Percentiles rank a stretch among this genome's conserved stretches.
These are phyloP conservation scores for Thielaviopsis euricoi DNA, from an alignment of 2,329 filamentous ascomycete species.

Conservation along the genomic window DNA sequence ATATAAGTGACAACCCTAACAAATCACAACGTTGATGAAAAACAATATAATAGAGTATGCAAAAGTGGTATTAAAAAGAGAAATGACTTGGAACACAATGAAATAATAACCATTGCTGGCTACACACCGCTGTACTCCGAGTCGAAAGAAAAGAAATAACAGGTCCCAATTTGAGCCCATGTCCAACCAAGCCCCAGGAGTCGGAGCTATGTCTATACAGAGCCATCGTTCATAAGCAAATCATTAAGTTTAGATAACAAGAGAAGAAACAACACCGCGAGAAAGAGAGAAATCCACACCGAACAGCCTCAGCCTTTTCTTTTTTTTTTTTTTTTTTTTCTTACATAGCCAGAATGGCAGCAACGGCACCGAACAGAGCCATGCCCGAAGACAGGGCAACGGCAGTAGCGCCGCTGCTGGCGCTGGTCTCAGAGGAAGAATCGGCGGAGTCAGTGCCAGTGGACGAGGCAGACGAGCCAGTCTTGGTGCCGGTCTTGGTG, in stretches of 20 bases:
- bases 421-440: slow-evolving; percentile 17
- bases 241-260: not conserved
- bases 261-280: not conserved
- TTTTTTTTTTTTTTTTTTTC: no score
- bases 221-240: not conserved
- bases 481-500: not conserved
- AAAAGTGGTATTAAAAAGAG: not conserved
- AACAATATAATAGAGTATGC: not conserved
- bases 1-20: not conserved
- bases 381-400: slow-evolving; percentile 25
- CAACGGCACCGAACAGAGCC: slow-evolving; percentile 30
- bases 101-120: not conserved
- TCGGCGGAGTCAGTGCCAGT: slow-evolving; percentile 16
- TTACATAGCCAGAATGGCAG: slow-evolving; percentile 35
- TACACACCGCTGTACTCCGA: not conserved
- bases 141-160: not conserved
- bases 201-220: not conserved
- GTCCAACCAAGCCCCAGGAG: not conserved
- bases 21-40: not conserved
- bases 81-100: not conserved
- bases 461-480: not conserved
- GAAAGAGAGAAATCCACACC: not conserved
- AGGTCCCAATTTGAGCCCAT: not conserved
- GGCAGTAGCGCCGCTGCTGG: slow-evolving; percentile 19
- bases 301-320: not conserved